These are phyloP conservation scores for Talinum fruticosum DNA, from an alignment of 148 eudicot genomes.

Conservation along the genomic window DNA sequence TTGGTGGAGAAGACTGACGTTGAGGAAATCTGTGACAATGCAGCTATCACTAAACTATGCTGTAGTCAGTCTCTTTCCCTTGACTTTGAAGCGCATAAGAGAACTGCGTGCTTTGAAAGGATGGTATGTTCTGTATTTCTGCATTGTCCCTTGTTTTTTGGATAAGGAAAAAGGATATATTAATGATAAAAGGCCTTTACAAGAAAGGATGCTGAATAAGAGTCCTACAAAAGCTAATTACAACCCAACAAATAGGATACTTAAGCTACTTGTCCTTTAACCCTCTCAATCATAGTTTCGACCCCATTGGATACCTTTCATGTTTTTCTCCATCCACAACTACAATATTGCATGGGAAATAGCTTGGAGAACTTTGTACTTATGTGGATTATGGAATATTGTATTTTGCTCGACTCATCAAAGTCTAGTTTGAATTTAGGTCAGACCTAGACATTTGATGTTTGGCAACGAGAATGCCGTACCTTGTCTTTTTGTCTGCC, in stretches of 20 bases:
- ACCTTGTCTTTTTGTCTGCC: neutral
- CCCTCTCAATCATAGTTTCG: too few relatives aligned
- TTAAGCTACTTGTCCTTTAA: too few relatives aligned
- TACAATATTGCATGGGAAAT: too few relatives aligned
- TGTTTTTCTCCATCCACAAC: too few relatives aligned
- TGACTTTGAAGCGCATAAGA: slow-evolving; percentile 74
- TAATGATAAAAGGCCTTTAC: too few relatives aligned
- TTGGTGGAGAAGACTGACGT: slow-evolving; percentile 71
- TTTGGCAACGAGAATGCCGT: neutral
- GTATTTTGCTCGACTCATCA: neutral
- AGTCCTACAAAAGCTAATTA: too few relatives aligned
- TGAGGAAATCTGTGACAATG: slow-evolving; percentile 37
- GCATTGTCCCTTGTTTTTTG: neutral
- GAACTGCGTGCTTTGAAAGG: slow-evolving; percentile 83
- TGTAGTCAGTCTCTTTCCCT: slow-evolving; percentile 42
- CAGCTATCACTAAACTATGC: slow-evolving; percentile 38
- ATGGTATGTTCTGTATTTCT: slow-evolving; percentile 51
- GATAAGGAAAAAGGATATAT: too few relatives aligned
- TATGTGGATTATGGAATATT: neutral
- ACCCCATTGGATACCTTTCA: too few relatives aligned
- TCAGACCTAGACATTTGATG: neutral
- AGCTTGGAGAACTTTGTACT: too few relatives aligned
- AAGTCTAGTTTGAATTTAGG: neutral
- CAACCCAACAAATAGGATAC: too few relatives aligned
- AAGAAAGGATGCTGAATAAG: too few relatives aligned